These are phyloP conservation scores for Salvia rosmarinus DNA, from an alignment of 257 asterid genomes.

Conservation along the genomic window DNA sequence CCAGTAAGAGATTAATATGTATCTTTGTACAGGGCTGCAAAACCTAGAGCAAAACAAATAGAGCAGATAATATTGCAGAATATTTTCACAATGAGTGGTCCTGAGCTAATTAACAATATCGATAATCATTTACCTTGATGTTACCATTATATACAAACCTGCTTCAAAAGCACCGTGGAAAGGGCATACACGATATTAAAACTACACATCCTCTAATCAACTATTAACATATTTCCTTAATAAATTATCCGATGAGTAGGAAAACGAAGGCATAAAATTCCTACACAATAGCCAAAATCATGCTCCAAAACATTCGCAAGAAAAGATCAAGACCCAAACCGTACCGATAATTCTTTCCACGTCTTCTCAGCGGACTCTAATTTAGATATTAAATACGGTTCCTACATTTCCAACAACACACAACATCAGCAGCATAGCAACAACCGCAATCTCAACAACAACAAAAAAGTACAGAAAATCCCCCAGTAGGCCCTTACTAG, in stretches of 20 bases:
- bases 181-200: no score
- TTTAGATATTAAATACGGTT: slow-evolving; percentile 82
- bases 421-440: slow-evolving; percentile 22
- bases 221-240: not conserved
- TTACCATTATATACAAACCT: not conserved
- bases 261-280: not conserved
- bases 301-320: not conserved
- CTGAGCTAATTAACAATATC: not conserved
- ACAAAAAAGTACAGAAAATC: not conserved
- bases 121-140: not conserved
- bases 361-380: slow-evolving; percentile 95
- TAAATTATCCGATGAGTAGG: not conserved
- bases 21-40: no score
- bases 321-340: slow-evolving; percentile 14
- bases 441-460: not conserved
- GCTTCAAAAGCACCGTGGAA: no score
- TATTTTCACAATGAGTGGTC: slow-evolving; percentile 7
- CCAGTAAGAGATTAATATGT: no score
- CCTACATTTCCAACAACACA: slow-evolving; percentile 57
- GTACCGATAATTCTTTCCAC: slow-evolving; percentile 95
- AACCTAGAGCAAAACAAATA: no score
- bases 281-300: not conserved
- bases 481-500: not conserved
- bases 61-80: no score
- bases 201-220: not conserved